These are phyloP conservation scores for Drosera spatulata DNA, from an alignment of 179 eudicot genomes.

Conservation along the genomic window DNA sequence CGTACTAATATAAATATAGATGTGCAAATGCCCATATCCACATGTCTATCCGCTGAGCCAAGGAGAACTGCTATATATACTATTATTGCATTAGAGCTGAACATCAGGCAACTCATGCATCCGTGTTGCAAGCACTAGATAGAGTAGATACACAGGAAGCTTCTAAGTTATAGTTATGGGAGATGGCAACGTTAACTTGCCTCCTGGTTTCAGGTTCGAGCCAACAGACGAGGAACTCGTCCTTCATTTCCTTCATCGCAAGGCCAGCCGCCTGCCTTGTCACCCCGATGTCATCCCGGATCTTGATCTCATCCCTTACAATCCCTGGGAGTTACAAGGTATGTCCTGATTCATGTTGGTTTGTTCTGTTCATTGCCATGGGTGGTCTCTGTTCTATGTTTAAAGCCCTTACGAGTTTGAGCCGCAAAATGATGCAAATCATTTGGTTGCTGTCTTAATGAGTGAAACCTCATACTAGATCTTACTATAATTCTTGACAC, in stretches of 20 bases:
- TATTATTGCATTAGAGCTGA: too few relatives aligned
- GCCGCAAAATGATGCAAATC: too few relatives aligned
- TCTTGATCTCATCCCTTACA: slow-evolving; percentile 1
- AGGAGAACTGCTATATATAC: too few relatives aligned
- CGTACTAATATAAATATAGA: not conserved
- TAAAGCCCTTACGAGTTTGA: too few relatives aligned
- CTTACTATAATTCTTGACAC: too few relatives aligned
- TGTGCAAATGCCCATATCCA: not conserved
- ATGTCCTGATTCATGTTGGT: too few relatives aligned
- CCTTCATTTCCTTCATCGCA: slow-evolving; percentile 4
- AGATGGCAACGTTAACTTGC: slow-evolving; percentile 1
- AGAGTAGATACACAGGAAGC: not conserved
- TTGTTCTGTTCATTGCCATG: too few relatives aligned
- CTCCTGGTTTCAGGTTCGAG: slow-evolving; percentile 6
- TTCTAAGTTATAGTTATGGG: not conserved
- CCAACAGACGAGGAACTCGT: slow-evolving; percentile 7
- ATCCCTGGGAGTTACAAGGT: slow-evolving; percentile 8
- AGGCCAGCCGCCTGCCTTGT: slow-evolving; percentile 3
- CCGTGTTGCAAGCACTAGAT: not conserved
- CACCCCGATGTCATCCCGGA: slow-evolving; percentile 3
- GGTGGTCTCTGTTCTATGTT: too few relatives aligned
- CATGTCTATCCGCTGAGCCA: not conserved
- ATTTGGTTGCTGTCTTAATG: too few relatives aligned
- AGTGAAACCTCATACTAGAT: too few relatives aligned
- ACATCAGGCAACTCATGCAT: not conserved